Evolutionary conservation across 1,139 yeast species (phyloP), one percentile per base, ranked within the genome.

Genomic region (Candida sanyaensis): DNA sequence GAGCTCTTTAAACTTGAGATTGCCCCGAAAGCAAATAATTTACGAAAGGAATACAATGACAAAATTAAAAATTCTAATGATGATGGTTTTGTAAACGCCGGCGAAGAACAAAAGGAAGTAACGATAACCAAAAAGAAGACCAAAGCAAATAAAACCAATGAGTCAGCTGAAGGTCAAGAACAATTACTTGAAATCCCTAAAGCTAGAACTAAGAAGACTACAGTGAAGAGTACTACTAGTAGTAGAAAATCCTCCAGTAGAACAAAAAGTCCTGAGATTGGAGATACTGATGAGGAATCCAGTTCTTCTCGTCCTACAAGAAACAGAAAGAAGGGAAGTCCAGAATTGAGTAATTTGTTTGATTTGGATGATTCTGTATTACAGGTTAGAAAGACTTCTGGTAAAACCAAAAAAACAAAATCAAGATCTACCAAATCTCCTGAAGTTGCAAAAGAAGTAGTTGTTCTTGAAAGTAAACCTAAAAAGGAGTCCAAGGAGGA

Each of bases 1-100:
- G 70, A 69, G 13, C 60, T 86, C 5, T 88, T 84, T 61, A 66
- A 74, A 13, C 61, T 67, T 2, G 62, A 80, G n/a, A 69, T 88
- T 41, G 60, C 63, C 10, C 75, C 81, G 0, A 64, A 68, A 10
- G 68, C 80, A 1, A 57, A 60, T 0, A 53, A 59, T 37, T 59
- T 78, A 36, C 60, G 76, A 43, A 56, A 51, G 8, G 55, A 54
- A 10, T 55, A 54, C 47, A 51, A 54, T 13, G 33, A 44, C 9
- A 55, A 57, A 5, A 41, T 51, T 4, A 44, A 48, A 23, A 63
- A 59, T 39, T 58, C 62, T 9, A 62, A 60, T 37, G 68, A 62
- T 40, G 60, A 58, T 17, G 65, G 62, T 4, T 66, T 70, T 31
- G 36, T 52, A 4, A 44, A 48, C 30, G 50, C 48, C 4, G n/a